Evolutionary conservation across 768 basidiomycete species (phyloP).

Genomic region (Leccinum olivaceopallidum): DNA sequence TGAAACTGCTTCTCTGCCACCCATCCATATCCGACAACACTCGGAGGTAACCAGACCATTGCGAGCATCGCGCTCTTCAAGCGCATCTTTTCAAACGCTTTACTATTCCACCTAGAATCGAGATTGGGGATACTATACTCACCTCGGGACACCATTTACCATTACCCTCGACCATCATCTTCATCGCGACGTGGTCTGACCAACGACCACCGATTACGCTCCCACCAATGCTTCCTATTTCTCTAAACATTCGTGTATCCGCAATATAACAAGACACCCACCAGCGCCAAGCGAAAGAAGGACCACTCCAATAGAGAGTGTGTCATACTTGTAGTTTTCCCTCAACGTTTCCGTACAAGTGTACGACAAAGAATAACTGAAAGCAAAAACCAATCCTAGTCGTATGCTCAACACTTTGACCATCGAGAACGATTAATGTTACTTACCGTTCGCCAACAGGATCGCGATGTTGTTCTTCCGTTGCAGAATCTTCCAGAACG

Average conservation of each 20-base stretch:
- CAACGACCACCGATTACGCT: conserved; percentile 59
- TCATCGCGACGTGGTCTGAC: conserved; percentile 50
- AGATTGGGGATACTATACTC: conserved; percentile 19
- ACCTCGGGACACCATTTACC: conserved; percentile 67
- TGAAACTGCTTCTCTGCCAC: conserved; percentile 60
- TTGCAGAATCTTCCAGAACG: conserved; percentile 56
- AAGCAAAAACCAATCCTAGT: conserved; percentile 69
- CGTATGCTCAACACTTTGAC: conserved; percentile 10
- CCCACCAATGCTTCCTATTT: conserved; percentile 48
- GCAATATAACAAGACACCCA: conserved; percentile 28
- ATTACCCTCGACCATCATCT: conserved; percentile 44
- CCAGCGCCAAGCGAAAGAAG: conserved; percentile 75
- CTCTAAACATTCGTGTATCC: neutral
- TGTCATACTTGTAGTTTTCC: conserved; percentile 59
- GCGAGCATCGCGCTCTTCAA: conserved; percentile 60
- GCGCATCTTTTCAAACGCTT: conserved; percentile 56
- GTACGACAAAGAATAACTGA: conserved; percentile 70
- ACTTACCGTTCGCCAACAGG: conserved; percentile 38
- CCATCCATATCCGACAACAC: conserved; percentile 76
- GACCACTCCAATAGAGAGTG: conserved; percentile 74
- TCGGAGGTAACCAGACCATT: conserved; percentile 55
- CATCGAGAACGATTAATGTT: neutral
- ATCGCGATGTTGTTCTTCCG: conserved; percentile 68
- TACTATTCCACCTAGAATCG: neutral
- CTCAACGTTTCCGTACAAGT: conserved; percentile 72